Base-by-base conservation (phyloP, 2,329 filamentous ascomycete species). In the Cadophora luteo-olivacea region DNA sequence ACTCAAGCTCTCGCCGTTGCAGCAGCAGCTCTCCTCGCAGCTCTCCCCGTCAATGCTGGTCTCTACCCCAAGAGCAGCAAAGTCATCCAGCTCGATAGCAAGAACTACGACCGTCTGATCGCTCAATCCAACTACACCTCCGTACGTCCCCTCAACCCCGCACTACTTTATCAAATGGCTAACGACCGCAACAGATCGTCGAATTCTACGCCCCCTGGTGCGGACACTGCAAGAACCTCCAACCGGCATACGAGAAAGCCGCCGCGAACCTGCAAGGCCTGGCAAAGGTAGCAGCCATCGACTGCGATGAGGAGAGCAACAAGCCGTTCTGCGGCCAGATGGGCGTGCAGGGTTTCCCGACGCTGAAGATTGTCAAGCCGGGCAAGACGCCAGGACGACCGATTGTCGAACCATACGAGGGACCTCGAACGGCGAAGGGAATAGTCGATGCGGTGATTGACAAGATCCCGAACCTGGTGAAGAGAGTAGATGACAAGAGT, bases 161-260 rank as follows among this genome's bases (percentile, higher is more conserved):
- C 68, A 25, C 68, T 48, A 16, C 12, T 2, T 19, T 38, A 11
- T 14, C 41, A 16, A 16, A 24, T 36, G 24, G 63, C 72, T 72
- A 65, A 74, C 55, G 70, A 45, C 68, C 41, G 12, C 67, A 48
- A 49, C 73, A 89, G 86, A 86, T 89, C 57, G 82, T 89, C 78
- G 93, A 94, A 82, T 98, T 98, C 86, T 98, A 97, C 78, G 95
- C 95, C 9, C 95, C 95, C 29, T 98, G 95, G 95, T 98, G 96
- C 77, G 96, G 95, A 52, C 96, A 98, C 82, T 99, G 96, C 84
- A 87, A 97, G 82, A 97, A 92, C 82, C 91, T 99, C 77, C 94
- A 97, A 82, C 95, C 94, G 3, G 92, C 93, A 55, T 99, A 96
- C 82, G 95, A 98, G 81, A 97, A 97, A 81, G 94, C 91, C 1